A percentile compares a stretch with the other conserved stretches of the same genome.
Evolutionary conservation across 345 rosid species (phyloP).

Genomic region (Rubroshorea leprosula): DNA sequence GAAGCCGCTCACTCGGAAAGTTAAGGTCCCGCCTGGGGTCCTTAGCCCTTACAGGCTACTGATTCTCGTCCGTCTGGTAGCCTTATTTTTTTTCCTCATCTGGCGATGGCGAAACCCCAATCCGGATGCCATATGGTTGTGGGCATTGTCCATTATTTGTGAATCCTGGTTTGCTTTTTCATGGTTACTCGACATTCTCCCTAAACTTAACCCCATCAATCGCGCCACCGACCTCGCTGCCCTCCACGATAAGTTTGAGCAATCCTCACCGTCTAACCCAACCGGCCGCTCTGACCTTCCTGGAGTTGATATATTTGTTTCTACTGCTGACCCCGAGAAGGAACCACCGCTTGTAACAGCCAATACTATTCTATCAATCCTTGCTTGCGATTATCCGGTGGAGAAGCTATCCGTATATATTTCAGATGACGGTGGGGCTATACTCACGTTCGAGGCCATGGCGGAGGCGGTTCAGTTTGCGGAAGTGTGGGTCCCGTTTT

Average conservation of each 20-base stretch:
- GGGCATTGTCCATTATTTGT: constrained; percentile 76
- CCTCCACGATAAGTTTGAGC: constrained; percentile 71
- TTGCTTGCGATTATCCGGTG: constrained; percentile 69
- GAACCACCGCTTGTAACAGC: constrained; percentile 93
- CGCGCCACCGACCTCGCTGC: constrained; percentile 77
- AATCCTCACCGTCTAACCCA: constrained; percentile 67
- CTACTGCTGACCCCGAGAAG: constrained; percentile 89
- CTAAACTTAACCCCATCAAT: constrained; percentile 80
- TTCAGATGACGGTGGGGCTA: constrained; percentile 89
- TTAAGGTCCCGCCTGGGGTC: constrained; percentile 48
- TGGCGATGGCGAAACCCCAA: constrained; percentile 84
- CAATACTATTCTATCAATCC: constrained; percentile 74
- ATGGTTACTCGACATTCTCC: constrained; percentile 79
- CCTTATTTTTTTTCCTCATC: constrained; percentile 46
- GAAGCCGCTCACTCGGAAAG: constrained; percentile 87
- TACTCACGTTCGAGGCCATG: constrained; percentile 94
- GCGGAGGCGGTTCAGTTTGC: constrained; percentile 88
- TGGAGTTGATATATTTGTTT: constrained; percentile 70
- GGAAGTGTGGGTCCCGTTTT: constrained; percentile 92
- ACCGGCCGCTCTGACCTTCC: constrained; percentile 88
- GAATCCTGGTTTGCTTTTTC: constrained; percentile 95
- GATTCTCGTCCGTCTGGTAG: constrained; percentile 44
- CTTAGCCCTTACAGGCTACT: constrained; percentile 91
- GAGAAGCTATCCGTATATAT: constrained; percentile 77
- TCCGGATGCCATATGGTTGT: constrained; percentile 78